These are phyloP conservation scores for Mycena metata DNA, from an alignment of 768 basidiomycete species.

Conservation along the genomic window DNA sequence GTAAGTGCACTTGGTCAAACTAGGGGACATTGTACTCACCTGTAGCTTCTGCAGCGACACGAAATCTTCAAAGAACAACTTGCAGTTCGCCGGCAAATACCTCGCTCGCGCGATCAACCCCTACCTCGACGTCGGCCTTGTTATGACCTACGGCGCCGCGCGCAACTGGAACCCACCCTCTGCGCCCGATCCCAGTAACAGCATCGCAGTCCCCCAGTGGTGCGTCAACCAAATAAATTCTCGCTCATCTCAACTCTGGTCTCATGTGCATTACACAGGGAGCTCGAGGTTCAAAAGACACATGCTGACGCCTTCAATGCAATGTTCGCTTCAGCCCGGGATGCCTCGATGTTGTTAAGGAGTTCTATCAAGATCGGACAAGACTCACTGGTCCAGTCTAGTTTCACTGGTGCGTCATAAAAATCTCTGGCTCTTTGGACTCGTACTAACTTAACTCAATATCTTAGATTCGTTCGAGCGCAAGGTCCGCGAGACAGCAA, in stretches of 20 bases:
- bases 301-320: conserved; percentile 6
- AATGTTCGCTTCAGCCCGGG: background rate
- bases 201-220: background rate
- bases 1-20: no score
- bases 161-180: background rate
- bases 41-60: no score
- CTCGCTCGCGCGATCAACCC: conserved; percentile 1
- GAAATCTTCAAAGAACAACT: no score
- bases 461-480: background rate
- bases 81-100: background rate
- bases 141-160: conserved; percentile 4
- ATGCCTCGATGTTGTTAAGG: background rate
- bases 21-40: no score
- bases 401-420: background rate
- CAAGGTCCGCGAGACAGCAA: background rate
- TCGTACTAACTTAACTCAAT: no score
- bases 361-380: conserved; percentile 1
- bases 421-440: background rate
- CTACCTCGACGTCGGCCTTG: background rate
- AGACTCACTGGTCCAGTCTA: background rate
- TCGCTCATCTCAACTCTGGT: background rate
- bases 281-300: background rate
- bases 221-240: background rate
- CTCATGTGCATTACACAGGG: background rate
- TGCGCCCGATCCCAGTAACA: background rate